phyloP scores from a whole-genome alignment of 2,329 filamentous ascomycete species.

The Diaporthe destruens region DNA sequence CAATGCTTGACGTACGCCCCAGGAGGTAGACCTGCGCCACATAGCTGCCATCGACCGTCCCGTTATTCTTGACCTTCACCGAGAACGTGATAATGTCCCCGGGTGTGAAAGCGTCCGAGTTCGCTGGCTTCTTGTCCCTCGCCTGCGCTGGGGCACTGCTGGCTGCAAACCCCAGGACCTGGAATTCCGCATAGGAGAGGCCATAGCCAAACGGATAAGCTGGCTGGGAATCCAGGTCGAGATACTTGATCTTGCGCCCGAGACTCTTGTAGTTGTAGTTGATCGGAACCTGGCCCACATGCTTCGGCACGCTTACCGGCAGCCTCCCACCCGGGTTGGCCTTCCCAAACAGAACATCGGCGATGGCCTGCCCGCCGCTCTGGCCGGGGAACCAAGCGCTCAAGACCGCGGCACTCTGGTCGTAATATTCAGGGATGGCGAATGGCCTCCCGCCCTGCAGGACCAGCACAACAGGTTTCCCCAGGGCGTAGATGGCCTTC shows the following conservation, averaged over 20 bases:
- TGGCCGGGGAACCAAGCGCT: constrained; percentile 53
- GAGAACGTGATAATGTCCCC: constrained; percentile 53
- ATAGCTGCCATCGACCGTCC: constrained; percentile 51
- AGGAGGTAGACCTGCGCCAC: constrained; percentile 58
- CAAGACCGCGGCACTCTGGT: constrained; percentile 54
- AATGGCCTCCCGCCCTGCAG: constrained; percentile 58
- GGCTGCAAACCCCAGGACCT: constrained; percentile 46
- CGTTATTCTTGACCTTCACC: constrained; percentile 51
- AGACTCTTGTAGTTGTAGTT: constrained; percentile 53
- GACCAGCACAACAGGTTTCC: constrained; percentile 57
- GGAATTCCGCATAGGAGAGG: constrained; percentile 52
- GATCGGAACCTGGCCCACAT: constrained; percentile 52
- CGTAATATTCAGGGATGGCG: constrained; percentile 55
- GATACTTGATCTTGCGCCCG: constrained; percentile 47
- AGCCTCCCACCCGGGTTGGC: constrained; percentile 51
- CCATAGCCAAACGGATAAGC: constrained; percentile 53
- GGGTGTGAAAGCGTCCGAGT: background rate
- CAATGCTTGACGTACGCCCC: constrained; percentile 54
- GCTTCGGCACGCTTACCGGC: constrained; percentile 51
- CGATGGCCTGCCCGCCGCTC: constrained; percentile 52
- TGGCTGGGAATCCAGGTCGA: constrained; percentile 49
- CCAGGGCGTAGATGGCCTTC: constrained; percentile 52
- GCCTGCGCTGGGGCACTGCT: background rate
- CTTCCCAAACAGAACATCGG: constrained; percentile 51
- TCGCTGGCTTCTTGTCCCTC: background rate